phyloP scores from a whole-genome alignment of 1,139 yeast genomes.

The Sugiyamaella grinbergsii region DNA sequence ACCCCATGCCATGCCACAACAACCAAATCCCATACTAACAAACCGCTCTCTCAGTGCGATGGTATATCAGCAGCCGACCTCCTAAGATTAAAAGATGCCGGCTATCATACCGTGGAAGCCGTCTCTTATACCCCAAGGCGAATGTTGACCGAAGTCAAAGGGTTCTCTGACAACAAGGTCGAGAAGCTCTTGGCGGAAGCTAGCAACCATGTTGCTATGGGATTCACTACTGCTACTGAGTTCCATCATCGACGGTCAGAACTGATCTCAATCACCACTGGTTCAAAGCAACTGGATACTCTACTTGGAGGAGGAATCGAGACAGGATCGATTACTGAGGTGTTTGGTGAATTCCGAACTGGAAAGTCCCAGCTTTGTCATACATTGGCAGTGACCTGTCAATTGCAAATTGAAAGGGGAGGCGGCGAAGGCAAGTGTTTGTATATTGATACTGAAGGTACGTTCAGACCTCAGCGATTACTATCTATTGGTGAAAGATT shows the following conservation, averaged over 20 bases:
- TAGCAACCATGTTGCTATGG: conserved; percentile 86
- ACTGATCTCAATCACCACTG: conserved; percentile 89
- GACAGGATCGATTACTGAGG: conserved; percentile 95
- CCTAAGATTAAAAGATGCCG: conserved; percentile 77
- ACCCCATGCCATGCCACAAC: too few species aligned
- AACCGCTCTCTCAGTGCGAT: conserved; percentile 56
- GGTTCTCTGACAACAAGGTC: conserved; percentile 95
- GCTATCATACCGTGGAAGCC: conserved; percentile 86
- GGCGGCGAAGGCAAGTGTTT: conserved; percentile 99
- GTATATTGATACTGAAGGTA: conserved; percentile 95
- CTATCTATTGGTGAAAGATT: conserved; percentile 89
- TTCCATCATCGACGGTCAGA: conserved; percentile 89
- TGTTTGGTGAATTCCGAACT: conserved; percentile 96
- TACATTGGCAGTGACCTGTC: conserved; percentile 95
- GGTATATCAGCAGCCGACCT: conserved; percentile 84
- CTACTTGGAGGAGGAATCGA: conserved; percentile 96
- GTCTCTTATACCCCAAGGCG: conserved; percentile 91
- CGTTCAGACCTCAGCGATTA: conserved; percentile 89
- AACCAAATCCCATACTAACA: conserved; percentile 11
- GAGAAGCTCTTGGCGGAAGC: conserved; percentile 83
- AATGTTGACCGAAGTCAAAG: conserved; percentile 73
- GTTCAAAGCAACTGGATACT: conserved; percentile 92
- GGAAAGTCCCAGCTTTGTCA: conserved; percentile 98
- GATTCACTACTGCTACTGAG: conserved; percentile 96
- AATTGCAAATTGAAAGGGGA: conserved; percentile 94